phyloP scores from a whole-genome alignment of 768 basidiomycete genomes.

The Strobilomyces echinocephalus region DNA sequence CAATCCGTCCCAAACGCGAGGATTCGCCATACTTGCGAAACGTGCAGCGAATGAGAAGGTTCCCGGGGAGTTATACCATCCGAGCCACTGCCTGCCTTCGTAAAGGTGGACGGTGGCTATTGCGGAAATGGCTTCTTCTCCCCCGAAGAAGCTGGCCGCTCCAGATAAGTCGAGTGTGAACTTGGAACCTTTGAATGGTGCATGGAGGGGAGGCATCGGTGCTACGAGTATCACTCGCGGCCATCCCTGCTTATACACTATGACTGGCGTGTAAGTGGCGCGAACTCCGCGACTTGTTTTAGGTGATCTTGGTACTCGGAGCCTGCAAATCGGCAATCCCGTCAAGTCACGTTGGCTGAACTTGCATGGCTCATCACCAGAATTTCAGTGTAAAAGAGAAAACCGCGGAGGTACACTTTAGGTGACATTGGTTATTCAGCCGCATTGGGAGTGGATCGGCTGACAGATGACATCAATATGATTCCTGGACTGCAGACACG shows the following conservation, averaged over 20 bases:
- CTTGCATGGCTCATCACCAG: neutral
- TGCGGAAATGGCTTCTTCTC: conserved; percentile 33
- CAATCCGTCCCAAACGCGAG: conserved; percentile 25
- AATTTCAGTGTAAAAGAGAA: no score
- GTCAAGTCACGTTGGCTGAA: no score
- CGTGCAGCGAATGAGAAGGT: conserved; percentile 28
- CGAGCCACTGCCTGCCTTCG: conserved; percentile 30
- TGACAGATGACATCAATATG: no score
- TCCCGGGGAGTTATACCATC: conserved; percentile 37
- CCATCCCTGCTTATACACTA: neutral
- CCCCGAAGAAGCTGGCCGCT: conserved; percentile 33
- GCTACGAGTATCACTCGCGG: neutral
- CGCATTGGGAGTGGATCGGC: no score
- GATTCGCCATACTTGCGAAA: conserved; percentile 27
- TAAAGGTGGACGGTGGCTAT: conserved; percentile 33
- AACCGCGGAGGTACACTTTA: no score
- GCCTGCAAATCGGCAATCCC: neutral
- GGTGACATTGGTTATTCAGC: no score
- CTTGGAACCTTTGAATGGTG: conserved; percentile 8
- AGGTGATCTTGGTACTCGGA: neutral
- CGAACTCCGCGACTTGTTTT: neutral
- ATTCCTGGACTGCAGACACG: no score
- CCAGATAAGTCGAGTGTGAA: conserved; percentile 27
- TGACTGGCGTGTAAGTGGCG: neutral
- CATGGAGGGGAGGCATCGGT: conserved; percentile 19